phyloP scores from a whole-genome alignment of 805 yeast genomes.

The Blastobotrys muscicola region DNA sequence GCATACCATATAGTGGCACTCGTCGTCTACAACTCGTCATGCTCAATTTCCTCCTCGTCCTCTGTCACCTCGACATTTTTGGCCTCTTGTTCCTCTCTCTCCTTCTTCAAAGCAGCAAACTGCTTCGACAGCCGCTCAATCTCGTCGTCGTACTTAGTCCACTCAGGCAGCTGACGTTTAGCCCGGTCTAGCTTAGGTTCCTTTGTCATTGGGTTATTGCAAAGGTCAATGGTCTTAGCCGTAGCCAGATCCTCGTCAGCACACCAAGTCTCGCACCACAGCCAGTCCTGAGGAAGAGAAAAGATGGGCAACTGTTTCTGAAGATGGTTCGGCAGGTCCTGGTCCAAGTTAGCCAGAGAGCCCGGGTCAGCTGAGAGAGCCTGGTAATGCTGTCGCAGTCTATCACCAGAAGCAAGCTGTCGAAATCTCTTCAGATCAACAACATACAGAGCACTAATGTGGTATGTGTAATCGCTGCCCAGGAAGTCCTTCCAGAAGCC shows the following conservation, averaged over 20 bases:
- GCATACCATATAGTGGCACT: too few relatives aligned
- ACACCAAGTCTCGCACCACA: slow-evolving; percentile 95
- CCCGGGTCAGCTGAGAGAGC: slow-evolving; percentile 65
- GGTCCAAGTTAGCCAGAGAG: slow-evolving; percentile 78
- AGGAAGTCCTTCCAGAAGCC: slow-evolving; percentile 79
- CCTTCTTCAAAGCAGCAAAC: slow-evolving; percentile 4
- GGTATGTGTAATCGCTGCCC: slow-evolving; percentile 47
- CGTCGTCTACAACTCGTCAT: slow-evolving; percentile 11
- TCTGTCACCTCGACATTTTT: slow-evolving; percentile 3
- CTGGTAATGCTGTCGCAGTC: slow-evolving; percentile 76
- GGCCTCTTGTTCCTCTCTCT: slow-evolving; percentile 1
- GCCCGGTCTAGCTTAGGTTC: slow-evolving; percentile 74
- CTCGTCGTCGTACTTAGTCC: slow-evolving; percentile 57
- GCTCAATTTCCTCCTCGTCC: slow-evolving; percentile 5
- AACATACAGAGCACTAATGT: slow-evolving; percentile 76
- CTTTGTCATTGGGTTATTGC: slow-evolving; percentile 75
- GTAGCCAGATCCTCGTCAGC: slow-evolving; percentile 45
- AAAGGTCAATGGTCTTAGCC: slow-evolving; percentile 75
- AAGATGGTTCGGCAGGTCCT: slow-evolving; percentile 85
- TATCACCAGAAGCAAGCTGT: slow-evolving; percentile 63
- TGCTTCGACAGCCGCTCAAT: slow-evolving; percentile 26
- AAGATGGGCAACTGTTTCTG: slow-evolving; percentile 59
- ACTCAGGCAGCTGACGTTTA: slow-evolving; percentile 66
- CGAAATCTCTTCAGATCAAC: slow-evolving; percentile 68
- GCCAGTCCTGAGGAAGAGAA: slow-evolving; percentile 74